These are phyloP conservation scores for Ormosia emarginata DNA, from an alignment of 306 rosid species.

Conservation along the genomic window DNA sequence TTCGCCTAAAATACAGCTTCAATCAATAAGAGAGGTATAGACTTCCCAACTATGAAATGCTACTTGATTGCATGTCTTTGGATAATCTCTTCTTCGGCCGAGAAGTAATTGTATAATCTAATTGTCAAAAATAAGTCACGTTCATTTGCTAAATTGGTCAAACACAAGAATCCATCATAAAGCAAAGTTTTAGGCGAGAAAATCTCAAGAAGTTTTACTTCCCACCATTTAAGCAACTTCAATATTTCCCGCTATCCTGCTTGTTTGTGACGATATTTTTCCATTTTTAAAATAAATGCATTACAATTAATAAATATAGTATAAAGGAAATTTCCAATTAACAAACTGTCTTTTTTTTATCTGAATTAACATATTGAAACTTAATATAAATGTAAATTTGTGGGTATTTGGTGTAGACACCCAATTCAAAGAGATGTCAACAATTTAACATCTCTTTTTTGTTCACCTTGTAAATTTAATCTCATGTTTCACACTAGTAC, in stretches of 20 bases:
- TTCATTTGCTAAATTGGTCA: slow-evolving; percentile 26
- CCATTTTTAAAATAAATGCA: neutral
- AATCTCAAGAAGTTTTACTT: neutral
- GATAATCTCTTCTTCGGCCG: neutral
- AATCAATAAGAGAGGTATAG: neutral
- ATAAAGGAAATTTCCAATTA: neutral
- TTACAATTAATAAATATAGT: neutral
- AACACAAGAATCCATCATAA: slow-evolving; percentile 5
- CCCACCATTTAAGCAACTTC: slow-evolving; percentile 18
- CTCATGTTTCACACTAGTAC: neutral
- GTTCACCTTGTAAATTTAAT: neutral
- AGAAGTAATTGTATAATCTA: neutral
- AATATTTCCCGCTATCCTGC: neutral
- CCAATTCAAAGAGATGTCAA: neutral
- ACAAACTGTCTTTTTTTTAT: neutral
- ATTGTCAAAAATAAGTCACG: slow-evolving; percentile 1
- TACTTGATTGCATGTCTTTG: neutral
- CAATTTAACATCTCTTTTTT: neutral
- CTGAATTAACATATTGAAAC: too few relatives aligned
- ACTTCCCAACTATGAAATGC: neutral
- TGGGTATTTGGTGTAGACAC: neutral
- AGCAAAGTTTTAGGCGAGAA: slow-evolving; percentile 25
- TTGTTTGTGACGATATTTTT: neutral
- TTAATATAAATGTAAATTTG: too few relatives aligned
- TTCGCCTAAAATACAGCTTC: neutral